Evolutionary conservation across 768 basidiomycete genomes (phyloP).

Genomic region (Naematelia aurantialba): DNA sequence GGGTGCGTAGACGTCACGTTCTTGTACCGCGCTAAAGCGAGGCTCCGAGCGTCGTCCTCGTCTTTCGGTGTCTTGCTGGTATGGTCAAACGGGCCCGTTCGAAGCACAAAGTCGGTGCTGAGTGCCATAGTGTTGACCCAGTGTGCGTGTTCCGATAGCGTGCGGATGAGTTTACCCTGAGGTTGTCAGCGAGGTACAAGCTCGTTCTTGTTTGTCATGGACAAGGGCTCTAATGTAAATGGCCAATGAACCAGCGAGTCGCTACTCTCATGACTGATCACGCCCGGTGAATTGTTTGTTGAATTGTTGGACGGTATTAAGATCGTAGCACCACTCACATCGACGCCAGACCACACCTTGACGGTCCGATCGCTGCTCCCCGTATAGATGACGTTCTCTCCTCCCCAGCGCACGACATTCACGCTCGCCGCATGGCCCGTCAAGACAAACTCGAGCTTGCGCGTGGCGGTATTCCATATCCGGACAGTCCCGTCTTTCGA

Average conservation of each 20-base stretch:
- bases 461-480: slow-evolving; percentile 77
- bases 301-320: background rate
- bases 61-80: slow-evolving; percentile 70
- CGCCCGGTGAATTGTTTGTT: too few relatives aligned
- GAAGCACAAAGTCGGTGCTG: slow-evolving; percentile 89
- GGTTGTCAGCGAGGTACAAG: too few relatives aligned
- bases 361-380: slow-evolving; percentile 93
- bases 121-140: slow-evolving; percentile 97
- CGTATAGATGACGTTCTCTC: slow-evolving; percentile 84
- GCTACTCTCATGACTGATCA: too few relatives aligned
- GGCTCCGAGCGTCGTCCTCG: slow-evolving; percentile 78
- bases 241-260: too few relatives aligned
- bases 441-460: slow-evolving; percentile 73
- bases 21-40: slow-evolving; percentile 75
- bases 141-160: slow-evolving; percentile 91
- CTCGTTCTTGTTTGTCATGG: too few relatives aligned
- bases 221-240: background rate
- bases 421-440: slow-evolving; percentile 92
- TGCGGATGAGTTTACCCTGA: slow-evolving; percentile 77
- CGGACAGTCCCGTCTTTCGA: slow-evolving; percentile 95
- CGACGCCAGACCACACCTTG: slow-evolving; percentile 85
- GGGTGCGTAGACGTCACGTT: slow-evolving; percentile 59
- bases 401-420: slow-evolving; percentile 94
- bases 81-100: slow-evolving; percentile 93
- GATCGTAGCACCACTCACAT: slow-evolving; percentile 53